Percentiles rank a stretch among this genome's conserved stretches.
phyloP scores from a whole-genome alignment of 2,329 filamentous ascomycete species.

The Grosmannia huntii region DNA sequence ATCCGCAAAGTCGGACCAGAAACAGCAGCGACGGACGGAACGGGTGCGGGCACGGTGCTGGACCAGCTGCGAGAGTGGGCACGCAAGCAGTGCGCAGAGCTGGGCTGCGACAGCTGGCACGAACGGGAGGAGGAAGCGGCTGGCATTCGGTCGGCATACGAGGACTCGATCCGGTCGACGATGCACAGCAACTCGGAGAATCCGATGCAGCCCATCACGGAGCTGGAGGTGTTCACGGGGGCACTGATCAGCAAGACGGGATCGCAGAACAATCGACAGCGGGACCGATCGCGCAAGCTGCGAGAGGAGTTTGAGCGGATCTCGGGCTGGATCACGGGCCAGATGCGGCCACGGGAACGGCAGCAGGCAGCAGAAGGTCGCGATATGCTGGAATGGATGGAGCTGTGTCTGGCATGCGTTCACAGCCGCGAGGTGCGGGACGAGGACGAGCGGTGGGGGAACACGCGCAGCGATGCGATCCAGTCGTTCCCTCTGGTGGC shows the following conservation, averaged over 20 bases:
- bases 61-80: slow-evolving; percentile 23
- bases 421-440: neutral
- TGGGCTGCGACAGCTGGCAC: slow-evolving; percentile 23
- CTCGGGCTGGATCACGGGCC: slow-evolving; percentile 21
- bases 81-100: slow-evolving; percentile 14
- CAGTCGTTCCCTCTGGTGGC: slow-evolving; percentile 21
- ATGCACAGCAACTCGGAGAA: slow-evolving; percentile 34
- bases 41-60: slow-evolving; percentile 27
- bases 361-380: neutral
- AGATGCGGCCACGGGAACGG: slow-evolving; percentile 13
- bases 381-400: slow-evolving; percentile 11
- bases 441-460: neutral
- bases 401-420: slow-evolving; percentile 20
- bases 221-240: slow-evolving; percentile 43
- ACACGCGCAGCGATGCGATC: slow-evolving; percentile 6
- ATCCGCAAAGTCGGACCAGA: slow-evolving; percentile 21
- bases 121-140: slow-evolving; percentile 24
- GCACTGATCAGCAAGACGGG: slow-evolving; percentile 40
- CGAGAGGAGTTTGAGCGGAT: slow-evolving; percentile 38
- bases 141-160: slow-evolving; percentile 34
- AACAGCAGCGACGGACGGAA: neutral
- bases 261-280: slow-evolving; percentile 34
- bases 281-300: slow-evolving; percentile 37
- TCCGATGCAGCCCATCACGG: slow-evolving; percentile 28
- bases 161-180: slow-evolving; percentile 26